These are phyloP conservation scores for Lasiodiplodia sp. DNA, from an alignment of 2,329 filamentous ascomycete species.

Conservation along the genomic window DNA sequence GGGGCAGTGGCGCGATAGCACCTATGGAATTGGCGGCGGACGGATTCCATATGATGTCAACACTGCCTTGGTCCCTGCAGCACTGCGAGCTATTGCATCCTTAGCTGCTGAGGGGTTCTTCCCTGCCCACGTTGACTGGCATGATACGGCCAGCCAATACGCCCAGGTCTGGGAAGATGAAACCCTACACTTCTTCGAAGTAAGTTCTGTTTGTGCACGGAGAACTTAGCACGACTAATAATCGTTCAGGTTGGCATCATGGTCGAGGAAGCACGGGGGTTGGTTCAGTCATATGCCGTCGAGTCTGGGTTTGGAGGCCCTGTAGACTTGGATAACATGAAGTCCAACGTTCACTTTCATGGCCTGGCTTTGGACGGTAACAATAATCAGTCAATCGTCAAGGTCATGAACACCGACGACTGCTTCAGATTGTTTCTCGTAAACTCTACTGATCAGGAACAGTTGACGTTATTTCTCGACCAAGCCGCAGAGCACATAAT, in stretches of 20 bases:
- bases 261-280: constrained; percentile 51
- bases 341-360: constrained; percentile 60
- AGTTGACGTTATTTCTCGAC: constrained; percentile 65
- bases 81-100: constrained; percentile 64
- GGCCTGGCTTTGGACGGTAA: constrained; percentile 64
- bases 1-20: constrained; percentile 70
- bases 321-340: constrained; percentile 52
- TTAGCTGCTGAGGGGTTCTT: constrained; percentile 62
- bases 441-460: constrained; percentile 64
- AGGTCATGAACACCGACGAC: constrained; percentile 69
- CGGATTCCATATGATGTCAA: constrained; percentile 72
- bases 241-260: constrained; percentile 32
- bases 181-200: constrained; percentile 65
- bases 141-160: constrained; percentile 53
- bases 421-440: constrained; percentile 70
- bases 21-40: constrained; percentile 66
- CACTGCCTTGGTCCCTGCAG: constrained; percentile 67
- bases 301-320: constrained; percentile 55
- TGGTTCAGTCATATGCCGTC: constrained; percentile 59
- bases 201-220: constrained; percentile 58
- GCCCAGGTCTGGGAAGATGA: constrained; percentile 69
- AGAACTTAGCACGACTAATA: not conserved
- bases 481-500: constrained; percentile 65
- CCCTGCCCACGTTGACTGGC: constrained; percentile 58
- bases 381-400: constrained; percentile 57